Evolutionary conservation across 2,329 filamentous ascomycete genomes (phyloP), one percentile per base, ranked within the genome.

Genomic region (Acrodontium crateriforme): DNA sequence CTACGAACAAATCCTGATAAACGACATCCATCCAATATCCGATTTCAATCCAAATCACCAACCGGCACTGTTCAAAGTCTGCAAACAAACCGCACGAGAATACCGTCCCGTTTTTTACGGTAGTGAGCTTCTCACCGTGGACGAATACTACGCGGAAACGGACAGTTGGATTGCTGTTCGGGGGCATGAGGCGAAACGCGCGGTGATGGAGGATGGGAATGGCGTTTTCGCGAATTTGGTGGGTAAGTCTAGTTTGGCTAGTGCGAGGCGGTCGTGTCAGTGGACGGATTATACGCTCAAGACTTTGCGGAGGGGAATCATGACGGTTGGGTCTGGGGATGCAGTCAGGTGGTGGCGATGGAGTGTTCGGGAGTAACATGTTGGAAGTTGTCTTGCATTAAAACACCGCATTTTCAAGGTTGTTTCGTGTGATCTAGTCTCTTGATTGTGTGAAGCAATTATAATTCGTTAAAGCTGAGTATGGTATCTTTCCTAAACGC

Each of bases 191-290:
- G 36, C 30, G 13, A 38, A 36, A 25, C 25, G 28, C 12, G 27
- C 19, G 1, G 24, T 38, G 9, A 22, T 38, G 8, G 32, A 31
- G 17, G n/a, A n/a, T n/a, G n/a, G n/a, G n/a, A 12, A 16, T 13
- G 25, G 26, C 14, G 19, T 14, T 15, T 32, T 34, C 13, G 25
- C 25, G 15, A 31, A 36, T 19, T 31, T 38, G 12, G 29, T 22
- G 9, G 30, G 31, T n/a, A 34, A 31, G 20, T 34, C 30, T 30
- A 36, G 36, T 18, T 19, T 38, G 23, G 36, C 36, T 3, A 38
- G 36, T 18, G 36, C 36, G 21, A 25, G 36, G 18, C 18, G 36
- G 23, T 28, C 33, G 9, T 38, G 36, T 23, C 33, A 38, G 22
- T 28, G 23, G 16, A 16, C 27, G 5, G 16, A 22, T 26, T 30